phyloP scores from a whole-genome alignment of 2,329 filamentous ascomycete species.

The Penicillium sp. region DNA sequence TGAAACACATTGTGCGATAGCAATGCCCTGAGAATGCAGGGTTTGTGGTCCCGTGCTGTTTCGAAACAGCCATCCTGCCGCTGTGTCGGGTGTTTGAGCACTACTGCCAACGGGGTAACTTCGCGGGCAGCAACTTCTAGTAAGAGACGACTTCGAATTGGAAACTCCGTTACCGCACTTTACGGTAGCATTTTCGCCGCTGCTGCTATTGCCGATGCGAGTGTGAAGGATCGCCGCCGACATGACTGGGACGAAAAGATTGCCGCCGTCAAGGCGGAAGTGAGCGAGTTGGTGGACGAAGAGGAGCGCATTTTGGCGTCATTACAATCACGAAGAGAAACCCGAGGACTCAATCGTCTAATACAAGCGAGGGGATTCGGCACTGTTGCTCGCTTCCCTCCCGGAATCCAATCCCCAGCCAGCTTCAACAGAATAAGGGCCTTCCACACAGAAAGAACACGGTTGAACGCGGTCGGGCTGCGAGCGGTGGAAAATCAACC shows the following conservation, averaged over 20 bases:
- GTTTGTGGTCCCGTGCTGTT: constrained; percentile 45
- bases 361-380: constrained; percentile 29
- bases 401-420: constrained; percentile 11
- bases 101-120: constrained; percentile 36
- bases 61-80: constrained; percentile 42
- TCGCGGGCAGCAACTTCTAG: constrained; percentile 39
- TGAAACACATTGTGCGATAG: constrained; percentile 8
- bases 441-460: constrained; percentile 19
- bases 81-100: constrained; percentile 44
- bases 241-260: constrained; percentile 45
- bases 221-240: constrained; percentile 41
- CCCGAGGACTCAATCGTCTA: constrained; percentile 18
- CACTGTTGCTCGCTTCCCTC: constrained; percentile 18
- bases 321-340: constrained; percentile 29
- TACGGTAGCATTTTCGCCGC: constrained; percentile 47
- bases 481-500: constrained; percentile 9
- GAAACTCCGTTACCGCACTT: constrained; percentile 46
- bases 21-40: constrained; percentile 45
- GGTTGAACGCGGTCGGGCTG: constrained; percentile 6
- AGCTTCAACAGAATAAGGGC: constrained; percentile 16
- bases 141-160: constrained; percentile 41
- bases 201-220: constrained; percentile 43
- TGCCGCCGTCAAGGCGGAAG: constrained; percentile 45
- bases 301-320: constrained; percentile 38
- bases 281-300: constrained; percentile 41